Base-by-base conservation (phyloP, 2,329 filamentous ascomycete genomes). In the Fusarium pseudocircinatum region DNA sequence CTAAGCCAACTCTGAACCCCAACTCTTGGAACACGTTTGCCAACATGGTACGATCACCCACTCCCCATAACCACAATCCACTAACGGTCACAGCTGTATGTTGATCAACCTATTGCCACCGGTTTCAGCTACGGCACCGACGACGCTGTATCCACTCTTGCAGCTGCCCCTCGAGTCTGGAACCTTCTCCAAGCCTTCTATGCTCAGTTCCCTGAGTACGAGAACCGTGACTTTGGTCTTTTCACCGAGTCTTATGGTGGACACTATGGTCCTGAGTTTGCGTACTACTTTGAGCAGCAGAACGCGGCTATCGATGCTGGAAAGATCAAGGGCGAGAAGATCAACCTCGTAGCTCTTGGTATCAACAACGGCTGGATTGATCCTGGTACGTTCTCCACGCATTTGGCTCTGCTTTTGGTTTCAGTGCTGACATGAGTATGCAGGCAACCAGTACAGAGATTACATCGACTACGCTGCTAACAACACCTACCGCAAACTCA, bases 21-120 rank as follows among this genome's bases (percentile, higher is more conserved):
- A 89, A 87, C 81, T 89, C 89, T 0, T 92, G 89, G 88, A 90
- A 89, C 69, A 88, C 88, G 70, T 85, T 87, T 32, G 87, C 87
- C 69, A 92, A 92, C 70, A 88, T 93, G 64, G 54, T 34, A 34
- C 32, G 14, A 7, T 34, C 32, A 15, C 14, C 14, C 32, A 15
- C 32, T 34, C 32, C 6, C 5, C 3, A 6, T 8, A 46, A 18
- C 2, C 0, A 26, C 6, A 22, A 6, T 2, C 2, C 7, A 15
- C 37, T 66, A 5, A 66, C 37, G 2, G n/a, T 2, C 2, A 1
- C 1, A 67, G 86, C 85, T 93, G 10, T 93, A 92, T 80, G 88
- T 94, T 72, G 91, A 94, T 76, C 88, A 93, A 79, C 92, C 83
- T 4, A 79, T 83, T 71, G 76, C 70, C n/a, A 57, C 72, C 11